Evolutionary conservation across 2,329 filamentous ascomycete species (phyloP).

Genomic region (Curvularia hawaiiensis): DNA sequence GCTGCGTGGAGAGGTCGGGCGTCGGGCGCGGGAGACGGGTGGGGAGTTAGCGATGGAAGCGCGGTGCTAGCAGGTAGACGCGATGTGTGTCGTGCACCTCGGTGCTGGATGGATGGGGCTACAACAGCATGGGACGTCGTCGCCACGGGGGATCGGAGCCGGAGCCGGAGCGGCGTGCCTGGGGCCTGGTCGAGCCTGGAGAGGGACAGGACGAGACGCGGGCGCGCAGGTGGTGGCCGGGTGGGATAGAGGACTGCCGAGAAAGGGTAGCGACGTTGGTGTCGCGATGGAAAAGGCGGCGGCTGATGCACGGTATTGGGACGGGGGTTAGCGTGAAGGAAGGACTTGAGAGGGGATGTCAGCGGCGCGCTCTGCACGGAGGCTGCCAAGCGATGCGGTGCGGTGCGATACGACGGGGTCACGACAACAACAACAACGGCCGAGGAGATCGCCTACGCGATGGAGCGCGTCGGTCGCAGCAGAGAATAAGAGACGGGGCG

Average conservation of each 20-base stretch:
- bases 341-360: constrained; percentile 18
- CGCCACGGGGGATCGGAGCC: constrained; percentile 28
- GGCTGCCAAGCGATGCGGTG: constrained; percentile 12
- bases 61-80: constrained; percentile 18
- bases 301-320: constrained; percentile 24
- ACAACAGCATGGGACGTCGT: constrained; percentile 41
- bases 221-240: constrained; percentile 14
- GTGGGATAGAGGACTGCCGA: constrained; percentile 11
- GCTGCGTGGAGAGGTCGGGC: constrained; percentile 17
- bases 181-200: constrained; percentile 9
- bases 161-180: constrained; percentile 24
- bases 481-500: constrained; percentile 2
- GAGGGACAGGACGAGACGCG: constrained; percentile 6
- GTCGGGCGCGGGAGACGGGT: constrained; percentile 27
- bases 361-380: constrained; percentile 15
- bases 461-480: constrained; percentile 9
- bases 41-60: constrained; percentile 20
- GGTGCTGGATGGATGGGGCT: constrained; percentile 30
- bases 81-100: constrained; percentile 29
- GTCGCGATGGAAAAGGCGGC: constrained; percentile 23
- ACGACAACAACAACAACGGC: constrained; percentile 6
- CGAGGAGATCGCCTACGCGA: constrained; percentile 3
- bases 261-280: constrained; percentile 15
- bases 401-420: not conserved
- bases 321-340: constrained; percentile 21